phyloP scores from a whole-genome alignment of 2,329 filamentous ascomycete genomes.

The Nemania abortiva region DNA sequence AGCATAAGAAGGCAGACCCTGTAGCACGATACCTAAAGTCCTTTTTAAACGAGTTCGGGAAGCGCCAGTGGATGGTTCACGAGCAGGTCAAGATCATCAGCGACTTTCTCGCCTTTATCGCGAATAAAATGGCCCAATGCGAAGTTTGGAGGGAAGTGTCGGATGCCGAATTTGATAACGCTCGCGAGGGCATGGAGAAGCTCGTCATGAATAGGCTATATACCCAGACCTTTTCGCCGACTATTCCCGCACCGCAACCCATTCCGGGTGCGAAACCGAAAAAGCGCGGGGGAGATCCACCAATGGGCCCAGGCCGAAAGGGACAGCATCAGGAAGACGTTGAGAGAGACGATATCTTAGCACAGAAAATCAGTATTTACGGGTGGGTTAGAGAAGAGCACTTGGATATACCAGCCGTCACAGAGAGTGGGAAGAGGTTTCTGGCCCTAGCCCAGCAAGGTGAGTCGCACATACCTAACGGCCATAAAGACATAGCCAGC shows the following conservation, averaged over 20 bases:
- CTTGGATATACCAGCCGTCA: slow-evolving; percentile 88
- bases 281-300: slow-evolving; percentile 74
- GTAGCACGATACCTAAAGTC: slow-evolving; percentile 96
- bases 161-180: slow-evolving; percentile 98
- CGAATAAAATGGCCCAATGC: slow-evolving; percentile 97
- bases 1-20: slow-evolving; percentile 97
- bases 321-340: slow-evolving; percentile 99
- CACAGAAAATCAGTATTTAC: slow-evolving; percentile 97
- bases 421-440: slow-evolving; percentile 88
- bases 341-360: slow-evolving; percentile 93
- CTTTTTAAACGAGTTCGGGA: slow-evolving; percentile 93
- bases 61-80: slow-evolving; percentile 99
- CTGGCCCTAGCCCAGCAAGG: slow-evolving; percentile 89
- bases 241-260: slow-evolving; percentile 84
- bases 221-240: slow-evolving; percentile 94
- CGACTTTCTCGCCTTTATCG: slow-evolving; percentile 96
- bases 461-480: slow-evolving; percentile 51
- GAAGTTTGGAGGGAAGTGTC: slow-evolving; percentile 97
- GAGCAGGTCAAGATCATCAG: slow-evolving; percentile 99
- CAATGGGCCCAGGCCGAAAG: slow-evolving; percentile 82
- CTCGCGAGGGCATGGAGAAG: slow-evolving; percentile 98
- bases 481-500: slow-evolving; percentile 20
- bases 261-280: slow-evolving; percentile 76
- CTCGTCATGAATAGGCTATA: slow-evolving; percentile 98
- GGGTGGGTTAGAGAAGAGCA: slow-evolving; percentile 94